Conservation (phyloP, 164 flowering plant species). For the Aristolochia fimbriata region DNA sequence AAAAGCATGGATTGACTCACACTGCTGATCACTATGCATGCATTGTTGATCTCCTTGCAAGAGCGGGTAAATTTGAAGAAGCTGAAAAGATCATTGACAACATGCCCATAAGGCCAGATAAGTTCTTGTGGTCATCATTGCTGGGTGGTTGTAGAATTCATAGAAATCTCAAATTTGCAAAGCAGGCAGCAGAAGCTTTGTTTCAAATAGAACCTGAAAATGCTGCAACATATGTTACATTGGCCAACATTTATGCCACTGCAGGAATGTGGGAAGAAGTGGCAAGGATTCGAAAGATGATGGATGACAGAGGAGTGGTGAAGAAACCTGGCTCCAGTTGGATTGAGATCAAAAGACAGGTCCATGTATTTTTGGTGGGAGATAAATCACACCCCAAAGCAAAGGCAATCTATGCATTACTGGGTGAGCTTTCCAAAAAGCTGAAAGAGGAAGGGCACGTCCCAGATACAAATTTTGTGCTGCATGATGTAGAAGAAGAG, state of each 20-base stretch:
- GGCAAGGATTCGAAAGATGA: slow-evolving; percentile 16
- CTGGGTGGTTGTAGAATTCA: slow-evolving; percentile 25
- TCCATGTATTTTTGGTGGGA: slow-evolving; percentile 23
- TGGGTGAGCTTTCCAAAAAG: slow-evolving; percentile 19
- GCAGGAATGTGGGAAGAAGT: slow-evolving; percentile 30
- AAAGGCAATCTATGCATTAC: slow-evolving; percentile 16
- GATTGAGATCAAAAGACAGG: slow-evolving; percentile 17
- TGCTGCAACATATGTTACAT: slow-evolving; percentile 26
- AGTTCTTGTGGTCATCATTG: slow-evolving; percentile 28
- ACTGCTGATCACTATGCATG: slow-evolving; percentile 27
- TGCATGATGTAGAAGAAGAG: slow-evolving; percentile 30
- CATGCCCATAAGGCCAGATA: slow-evolving; percentile 26
- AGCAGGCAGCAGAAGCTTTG: slow-evolving; percentile 23
- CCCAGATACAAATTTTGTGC: slow-evolving; percentile 24
- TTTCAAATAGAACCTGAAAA: slow-evolving; percentile 26
- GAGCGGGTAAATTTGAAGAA: slow-evolving; percentile 21
- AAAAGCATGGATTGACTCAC: slow-evolving; percentile 18
- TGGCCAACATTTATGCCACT: slow-evolving; percentile 25
- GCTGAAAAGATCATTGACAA: slow-evolving; percentile 21
- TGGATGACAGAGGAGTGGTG: slow-evolving; percentile 19
- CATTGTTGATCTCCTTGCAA: slow-evolving; percentile 21
- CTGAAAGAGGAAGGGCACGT: slow-evolving; percentile 30
- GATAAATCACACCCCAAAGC: slow-evolving; percentile 19
- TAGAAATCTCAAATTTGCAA: slow-evolving; percentile 20
- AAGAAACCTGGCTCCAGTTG: slow-evolving; percentile 29